A percentile compares a stretch with the other conserved stretches of the same genome.
Evolutionary conservation across 129 eudicot genomes (phyloP).

Genomic region (Pittosporum tobira): DNA sequence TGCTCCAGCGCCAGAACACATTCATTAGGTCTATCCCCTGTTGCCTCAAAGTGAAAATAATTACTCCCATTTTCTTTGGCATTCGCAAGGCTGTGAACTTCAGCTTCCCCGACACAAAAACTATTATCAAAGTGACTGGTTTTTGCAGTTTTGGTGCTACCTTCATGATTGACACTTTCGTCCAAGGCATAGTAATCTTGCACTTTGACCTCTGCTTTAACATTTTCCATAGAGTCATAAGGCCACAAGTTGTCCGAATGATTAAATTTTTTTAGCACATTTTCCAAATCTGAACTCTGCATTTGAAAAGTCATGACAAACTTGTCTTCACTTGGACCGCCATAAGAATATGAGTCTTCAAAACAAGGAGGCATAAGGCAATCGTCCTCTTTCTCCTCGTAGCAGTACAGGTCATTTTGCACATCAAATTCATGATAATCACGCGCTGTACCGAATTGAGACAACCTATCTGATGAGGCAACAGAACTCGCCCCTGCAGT

Average conservation of each 20-base stretch:
- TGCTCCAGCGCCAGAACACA: constrained; percentile 16
- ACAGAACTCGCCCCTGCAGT: constrained; percentile 49
- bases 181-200: constrained; percentile 34
- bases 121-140: constrained; percentile 8
- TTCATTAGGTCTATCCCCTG: constrained; percentile 11
- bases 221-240: constrained; percentile 24
- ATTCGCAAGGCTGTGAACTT: neutral
- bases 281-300: constrained; percentile 25
- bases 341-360: constrained; percentile 35
- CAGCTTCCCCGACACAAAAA: constrained; percentile 8
- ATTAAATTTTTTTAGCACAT: constrained; percentile 21
- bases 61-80: constrained; percentile 20
- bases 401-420: constrained; percentile 81
- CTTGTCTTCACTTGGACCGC: constrained; percentile 77
- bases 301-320: constrained; percentile 46
- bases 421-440: constrained; percentile 91
- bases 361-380: constrained; percentile 51
- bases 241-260: constrained; percentile 34
- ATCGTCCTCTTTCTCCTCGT: constrained; percentile 73
- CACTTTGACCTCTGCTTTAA: constrained; percentile 27
- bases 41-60: constrained; percentile 6
- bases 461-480: constrained; percentile 73
- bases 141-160: constrained; percentile 1
- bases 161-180: constrained; percentile 7
- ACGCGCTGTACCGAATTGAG: constrained; percentile 92